Evolutionary conservation across 2,329 filamentous ascomycete genomes (phyloP).

Genomic region (Talaromyces verruculosus): DNA sequence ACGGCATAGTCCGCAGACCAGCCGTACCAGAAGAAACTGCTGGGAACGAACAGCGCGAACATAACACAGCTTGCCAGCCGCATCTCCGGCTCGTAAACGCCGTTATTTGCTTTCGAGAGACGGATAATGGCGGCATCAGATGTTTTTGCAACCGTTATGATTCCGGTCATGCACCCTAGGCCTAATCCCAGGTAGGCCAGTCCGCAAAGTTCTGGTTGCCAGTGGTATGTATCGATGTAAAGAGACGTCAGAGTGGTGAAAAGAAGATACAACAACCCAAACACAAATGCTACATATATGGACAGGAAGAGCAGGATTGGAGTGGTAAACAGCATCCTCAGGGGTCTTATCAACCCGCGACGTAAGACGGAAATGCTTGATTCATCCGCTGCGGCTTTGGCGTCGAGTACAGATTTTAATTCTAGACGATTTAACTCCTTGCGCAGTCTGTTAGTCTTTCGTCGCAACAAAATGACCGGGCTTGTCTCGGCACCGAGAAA

Average conservation of each 20-base stretch:
- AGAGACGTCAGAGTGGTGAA: neutral
- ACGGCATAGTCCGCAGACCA: conserved; percentile 55
- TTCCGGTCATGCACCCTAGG: neutral
- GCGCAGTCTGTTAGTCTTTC: neutral
- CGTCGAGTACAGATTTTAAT: neutral
- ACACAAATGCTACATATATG: conserved; percentile 2
- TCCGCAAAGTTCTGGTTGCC: conserved; percentile 4
- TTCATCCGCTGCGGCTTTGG: neutral
- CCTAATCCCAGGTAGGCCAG: neutral
- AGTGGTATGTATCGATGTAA: neutral
- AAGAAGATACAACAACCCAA: conserved; percentile 4
- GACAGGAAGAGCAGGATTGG: neutral
- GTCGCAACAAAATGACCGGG: neutral
- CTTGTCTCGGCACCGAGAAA: conserved; percentile 1
- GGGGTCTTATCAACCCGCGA: neutral
- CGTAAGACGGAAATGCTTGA: neutral
- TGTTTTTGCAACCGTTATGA: conserved; percentile 1
- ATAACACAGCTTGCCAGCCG: neutral
- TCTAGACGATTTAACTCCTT: conserved; percentile 3
- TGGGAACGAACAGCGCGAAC: conserved; percentile 42
- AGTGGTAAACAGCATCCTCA: neutral
- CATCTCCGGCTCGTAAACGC: neutral
- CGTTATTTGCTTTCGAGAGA: conserved; percentile 1
- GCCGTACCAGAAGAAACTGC: conserved; percentile 59
- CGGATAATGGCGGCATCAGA: neutral